Evolutionary conservation across 192 early-diverging fungal genomes (phyloP), one percentile per base, ranked within the genome.

Genomic region (Thoreauomyces humboldtii): DNA sequence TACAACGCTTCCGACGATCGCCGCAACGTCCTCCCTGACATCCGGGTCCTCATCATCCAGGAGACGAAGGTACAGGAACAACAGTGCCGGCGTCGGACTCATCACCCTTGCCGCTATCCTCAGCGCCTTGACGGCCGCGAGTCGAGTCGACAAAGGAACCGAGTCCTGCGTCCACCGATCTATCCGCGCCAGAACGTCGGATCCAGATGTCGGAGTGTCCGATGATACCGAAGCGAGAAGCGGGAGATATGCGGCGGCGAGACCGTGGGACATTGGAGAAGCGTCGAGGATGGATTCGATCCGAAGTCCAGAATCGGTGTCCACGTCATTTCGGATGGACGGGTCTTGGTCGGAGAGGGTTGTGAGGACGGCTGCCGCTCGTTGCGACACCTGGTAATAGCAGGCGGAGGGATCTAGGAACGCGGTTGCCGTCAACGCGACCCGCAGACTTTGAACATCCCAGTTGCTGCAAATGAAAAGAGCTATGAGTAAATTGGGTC

Each of bases 1-100:
- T 22, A 66, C 29, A 0, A 76, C 84, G 45, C 70, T 60, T 0
- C 86, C 84, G 21, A 87, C 86, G 61, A 86, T 82, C 22, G 51
- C 53, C 2, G 91, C 81, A 4, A 78, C 77, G 43, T 74, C 81
- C n/a, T 89, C 73, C 7, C 91, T 82, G 0, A 93, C 78, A 50
- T 89, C 89, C 19, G 76, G 76, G 56, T 93, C 89, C 58, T 93
- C 91, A 76, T 93, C 91, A 63, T 92, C 78, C 51, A 92, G 60
- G 36, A 84, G 47, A 2, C 65, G 52, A 52, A 76, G 71, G 33
- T 83, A 56, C 0, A 77, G 68, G 63, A 86, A 70, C 12, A 82
- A 73, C 71, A 85, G 64, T 28, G 81, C 76, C 50, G 77, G 79
- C 7, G 28, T 24, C 34, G 35, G 29, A 5, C 54, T 34, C 11